Conservation (phyloP, 257 asterid species). For the Ilex asprella region DNA sequence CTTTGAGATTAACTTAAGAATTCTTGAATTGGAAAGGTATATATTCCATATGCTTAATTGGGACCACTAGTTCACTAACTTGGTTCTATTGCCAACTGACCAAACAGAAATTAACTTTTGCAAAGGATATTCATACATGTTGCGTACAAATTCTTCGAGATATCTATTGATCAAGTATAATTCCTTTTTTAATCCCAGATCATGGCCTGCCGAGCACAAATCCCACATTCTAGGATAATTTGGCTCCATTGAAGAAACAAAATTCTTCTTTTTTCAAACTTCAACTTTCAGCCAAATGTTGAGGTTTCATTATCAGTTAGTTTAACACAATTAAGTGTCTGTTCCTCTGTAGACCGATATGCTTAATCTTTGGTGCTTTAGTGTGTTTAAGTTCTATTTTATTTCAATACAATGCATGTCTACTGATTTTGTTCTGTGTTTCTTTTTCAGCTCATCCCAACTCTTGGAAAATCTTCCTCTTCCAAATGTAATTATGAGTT, state of each 20-base stretch:
- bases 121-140: background rate
- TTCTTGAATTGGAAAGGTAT: conserved; percentile 21
- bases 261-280: too few relatives aligned
- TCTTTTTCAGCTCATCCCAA: conserved; percentile 75
- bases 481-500: conserved; percentile 60
- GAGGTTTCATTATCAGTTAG: too few relatives aligned
- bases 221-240: background rate
- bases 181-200: background rate
- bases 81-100: conserved; percentile 12
- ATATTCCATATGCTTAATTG: conserved; percentile 14
- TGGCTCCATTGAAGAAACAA: background rate
- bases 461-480: conserved; percentile 89
- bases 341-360: too few relatives aligned
- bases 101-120: background rate
- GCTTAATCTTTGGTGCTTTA: too few relatives aligned
- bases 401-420: background rate
- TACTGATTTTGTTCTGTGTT: conserved; percentile 24
- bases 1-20: conserved; percentile 19
- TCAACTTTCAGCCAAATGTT: too few relatives aligned
- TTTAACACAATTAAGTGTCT: too few relatives aligned
- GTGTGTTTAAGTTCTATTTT: too few relatives aligned
- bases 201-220: background rate
- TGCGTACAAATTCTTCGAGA: background rate
- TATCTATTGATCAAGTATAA: background rate
- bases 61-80: conserved; percentile 37